phyloP scores from a whole-genome alignment of 306 rosid genomes.

The Cicer cuneatum region DNA sequence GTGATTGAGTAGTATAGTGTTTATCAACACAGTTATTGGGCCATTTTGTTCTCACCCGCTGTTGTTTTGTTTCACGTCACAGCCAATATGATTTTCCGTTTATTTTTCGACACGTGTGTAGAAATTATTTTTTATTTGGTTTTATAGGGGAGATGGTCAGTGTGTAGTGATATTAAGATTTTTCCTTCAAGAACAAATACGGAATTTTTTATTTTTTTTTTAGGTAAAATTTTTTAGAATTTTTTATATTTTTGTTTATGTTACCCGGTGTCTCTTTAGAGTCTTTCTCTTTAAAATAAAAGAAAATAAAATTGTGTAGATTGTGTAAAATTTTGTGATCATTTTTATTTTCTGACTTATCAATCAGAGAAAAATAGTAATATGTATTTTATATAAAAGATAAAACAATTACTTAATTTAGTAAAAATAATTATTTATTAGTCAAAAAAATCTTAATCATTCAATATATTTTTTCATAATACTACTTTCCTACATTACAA shows the following conservation, averaged over 20 bases:
- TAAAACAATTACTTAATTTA: too few relatives aligned
- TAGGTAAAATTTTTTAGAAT: too few relatives aligned
- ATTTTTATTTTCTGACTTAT: too few relatives aligned
- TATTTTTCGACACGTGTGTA: neutral
- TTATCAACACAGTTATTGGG: constrained; percentile 36
- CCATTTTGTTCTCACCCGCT: neutral
- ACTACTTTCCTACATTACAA: too few relatives aligned
- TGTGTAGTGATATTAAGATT: neutral
- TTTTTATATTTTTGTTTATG: neutral
- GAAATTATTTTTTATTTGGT: neutral
- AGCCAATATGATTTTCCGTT: neutral
- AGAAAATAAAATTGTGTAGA: too few relatives aligned
- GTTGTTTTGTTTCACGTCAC: constrained; percentile 7
- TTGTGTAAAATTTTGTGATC: too few relatives aligned
- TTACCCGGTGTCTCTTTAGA: neutral
- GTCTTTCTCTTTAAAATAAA: too few relatives aligned
- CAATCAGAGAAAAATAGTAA: too few relatives aligned
- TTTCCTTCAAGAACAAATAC: neutral
- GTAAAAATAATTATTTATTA: too few relatives aligned
- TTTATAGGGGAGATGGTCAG: neutral
- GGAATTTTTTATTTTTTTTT: neutral
- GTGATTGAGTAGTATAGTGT: constrained; percentile 13
- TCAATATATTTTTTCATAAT: too few relatives aligned
- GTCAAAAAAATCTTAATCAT: too few relatives aligned
- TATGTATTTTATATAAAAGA: too few relatives aligned